Evolutionary conservation across 495 filamentous ascomycete genomes (phyloP).

Genomic region (Chaetomium fimeti): DNA sequence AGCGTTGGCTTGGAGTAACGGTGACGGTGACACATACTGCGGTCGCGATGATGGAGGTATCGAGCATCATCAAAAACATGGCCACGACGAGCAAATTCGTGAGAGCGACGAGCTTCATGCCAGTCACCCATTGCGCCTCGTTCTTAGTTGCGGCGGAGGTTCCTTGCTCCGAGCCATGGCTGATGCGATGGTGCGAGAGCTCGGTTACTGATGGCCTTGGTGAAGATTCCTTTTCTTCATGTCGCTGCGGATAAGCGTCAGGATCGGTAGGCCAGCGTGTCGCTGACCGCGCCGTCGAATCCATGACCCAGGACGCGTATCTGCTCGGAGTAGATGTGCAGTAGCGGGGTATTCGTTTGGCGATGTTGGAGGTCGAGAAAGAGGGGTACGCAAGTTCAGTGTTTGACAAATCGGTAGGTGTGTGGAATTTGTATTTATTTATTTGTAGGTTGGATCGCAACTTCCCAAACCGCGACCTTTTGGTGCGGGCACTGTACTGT

Average conservation of each 20-base stretch:
- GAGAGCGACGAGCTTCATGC: conserved; percentile 18
- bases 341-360: not conserved
- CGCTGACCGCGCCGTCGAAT: not conserved
- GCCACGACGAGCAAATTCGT: conserved; percentile 35
- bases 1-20: not conserved
- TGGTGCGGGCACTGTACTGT: too few species aligned
- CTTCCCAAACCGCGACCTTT: not conserved
- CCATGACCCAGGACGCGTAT: not conserved
- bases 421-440: not conserved
- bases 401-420: not conserved
- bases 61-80: conserved; percentile 51
- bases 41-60: conserved; percentile 51
- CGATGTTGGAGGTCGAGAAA: not conserved
- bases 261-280: not conserved
- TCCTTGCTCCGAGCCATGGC: not conserved
- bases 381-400: not conserved
- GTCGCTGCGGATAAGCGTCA: not conserved
- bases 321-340: not conserved
- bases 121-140: not conserved
- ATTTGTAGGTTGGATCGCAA: not conserved
- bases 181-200: not conserved
- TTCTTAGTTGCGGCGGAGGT: not conserved
- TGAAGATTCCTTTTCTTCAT: not conserved
- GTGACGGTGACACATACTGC: conserved; percentile 33
- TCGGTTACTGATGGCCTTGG: not conserved